Conservation (phyloP, 2,329 filamentous ascomycete genomes). For the Pseudohalonectria lignicola region DNA sequence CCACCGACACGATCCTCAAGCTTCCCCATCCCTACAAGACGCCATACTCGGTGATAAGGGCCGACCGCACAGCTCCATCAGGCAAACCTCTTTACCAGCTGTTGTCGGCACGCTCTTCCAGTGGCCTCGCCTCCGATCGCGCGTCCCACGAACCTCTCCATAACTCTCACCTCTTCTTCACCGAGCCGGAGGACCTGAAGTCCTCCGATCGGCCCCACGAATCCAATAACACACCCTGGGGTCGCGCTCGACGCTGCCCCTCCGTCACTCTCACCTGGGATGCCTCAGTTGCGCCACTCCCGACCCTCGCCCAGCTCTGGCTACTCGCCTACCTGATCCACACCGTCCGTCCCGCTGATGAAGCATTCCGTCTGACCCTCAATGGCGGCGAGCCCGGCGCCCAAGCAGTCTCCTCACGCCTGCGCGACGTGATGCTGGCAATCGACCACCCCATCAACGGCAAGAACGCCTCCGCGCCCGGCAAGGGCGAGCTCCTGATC, state of each 20-base stretch:
- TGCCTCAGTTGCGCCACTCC: conserved; percentile 17
- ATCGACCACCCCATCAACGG: background rate
- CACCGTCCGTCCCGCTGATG: conserved; percentile 34
- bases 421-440: conserved; percentile 2
- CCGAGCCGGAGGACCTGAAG: conserved; percentile 19
- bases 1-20: conserved; percentile 13
- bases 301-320: conserved; percentile 40
- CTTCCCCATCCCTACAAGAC: conserved; percentile 19
- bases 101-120: conserved; percentile 2
- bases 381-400: conserved; percentile 15
- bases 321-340: conserved; percentile 41
- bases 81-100: conserved; percentile 9
- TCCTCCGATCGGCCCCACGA: conserved; percentile 21
- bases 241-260: conserved; percentile 41
- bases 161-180: conserved; percentile 15
- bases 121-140: conserved; percentile 3
- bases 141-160: conserved; percentile 11
- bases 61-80: conserved; percentile 1
- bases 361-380: conserved; percentile 36
- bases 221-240: conserved; percentile 46
- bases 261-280: conserved; percentile 33
- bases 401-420: background rate
- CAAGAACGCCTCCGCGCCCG: background rate
- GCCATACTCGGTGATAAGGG: conserved; percentile 12
- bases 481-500: background rate